Base-by-base conservation (phyloP, 805 yeast genomes). In the Blastobotrys attinorum region DNA sequence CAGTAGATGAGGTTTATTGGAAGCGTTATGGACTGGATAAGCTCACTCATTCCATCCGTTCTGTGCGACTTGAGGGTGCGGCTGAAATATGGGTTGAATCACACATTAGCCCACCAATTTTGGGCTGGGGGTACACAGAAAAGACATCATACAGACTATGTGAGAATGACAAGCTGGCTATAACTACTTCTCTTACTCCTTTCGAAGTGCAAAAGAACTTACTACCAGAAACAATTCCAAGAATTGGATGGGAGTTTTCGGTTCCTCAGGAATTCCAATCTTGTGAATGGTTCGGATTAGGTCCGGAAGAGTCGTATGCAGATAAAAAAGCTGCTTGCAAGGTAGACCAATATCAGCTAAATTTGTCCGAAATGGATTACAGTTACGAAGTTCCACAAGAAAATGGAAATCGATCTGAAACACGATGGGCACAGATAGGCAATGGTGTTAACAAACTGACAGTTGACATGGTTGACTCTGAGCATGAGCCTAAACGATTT, bases 371-470 rank as follows among this genome's bases (percentile, higher is more conserved):
- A 1, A 42, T 61, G 27, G 59, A 59, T 39, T 54, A 49, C 42
- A 35, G 31, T n/a, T 62, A 63, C 46, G 65, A 63, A n/a, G 58
- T 49, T 25, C 67, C 67, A 1, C 67, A 64, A 46, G 66, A 63
- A 44, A 61, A 59, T 42, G 66, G 67, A 18, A 63, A 62, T 42
- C 61, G 59, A 22, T 47, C 47, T 25, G 65, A 54, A 29, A 58
- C 63, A 6, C 53, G 63, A 22, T 61, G 64, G 65, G 41, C 59
- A 5, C 23, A 43, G 37, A 25, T 47, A 3, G 35, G 44, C 6
- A 15, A 38, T 5, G 25, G 31, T 21, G 34, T 38, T 33, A 17
- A 31, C 16, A 45, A 40, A n/a, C 39, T 48, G 11, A 31, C 22
- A 3, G 47, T 29, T 13, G 17, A 45, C 2, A 31, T 44, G 35